A percentile compares a stretch with the other conserved stretches of the same genome.
Conservation (phyloP, 2,329 filamentous ascomycete species). For the Aspergillus eucalypticola region DNA sequence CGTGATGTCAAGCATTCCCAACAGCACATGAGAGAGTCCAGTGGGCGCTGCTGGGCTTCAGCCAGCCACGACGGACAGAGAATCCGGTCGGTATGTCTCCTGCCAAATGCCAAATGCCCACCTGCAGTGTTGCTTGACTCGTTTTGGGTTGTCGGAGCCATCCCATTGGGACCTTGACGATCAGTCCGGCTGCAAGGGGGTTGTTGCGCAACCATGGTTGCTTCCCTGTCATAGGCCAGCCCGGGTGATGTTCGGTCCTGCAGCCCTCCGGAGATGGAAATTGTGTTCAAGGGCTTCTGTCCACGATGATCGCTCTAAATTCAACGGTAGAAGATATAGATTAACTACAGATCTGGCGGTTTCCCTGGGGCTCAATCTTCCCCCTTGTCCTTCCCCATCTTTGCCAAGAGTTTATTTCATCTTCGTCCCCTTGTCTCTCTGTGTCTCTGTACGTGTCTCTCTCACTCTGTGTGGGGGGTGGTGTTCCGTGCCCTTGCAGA, state of each 20-base stretch:
- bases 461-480: too few species aligned
- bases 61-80: background rate
- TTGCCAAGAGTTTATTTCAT: too few species aligned
- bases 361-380: background rate
- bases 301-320: background rate
- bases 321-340: background rate
- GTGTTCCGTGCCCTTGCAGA: background rate
- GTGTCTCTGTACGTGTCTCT: too few species aligned
- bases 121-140: too few species aligned
- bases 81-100: background rate
- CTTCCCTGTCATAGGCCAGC: background rate
- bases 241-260: background rate
- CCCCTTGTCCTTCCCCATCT: background rate
- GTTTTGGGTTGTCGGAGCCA: background rate
- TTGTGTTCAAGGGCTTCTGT: background rate
- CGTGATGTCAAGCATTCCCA: constrained; percentile 3
- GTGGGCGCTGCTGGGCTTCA: background rate
- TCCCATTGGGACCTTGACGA: background rate
- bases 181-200: background rate
- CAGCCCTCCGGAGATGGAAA: background rate
- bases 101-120: background rate
- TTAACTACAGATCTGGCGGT: background rate
- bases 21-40: background rate
- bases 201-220: background rate
- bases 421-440: too few species aligned